Percentiles rank a stretch among this genome's conserved stretches.
These are phyloP conservation scores for Canavalia ensiformis DNA, from an alignment of 306 rosid species.

Conservation along the genomic window DNA sequence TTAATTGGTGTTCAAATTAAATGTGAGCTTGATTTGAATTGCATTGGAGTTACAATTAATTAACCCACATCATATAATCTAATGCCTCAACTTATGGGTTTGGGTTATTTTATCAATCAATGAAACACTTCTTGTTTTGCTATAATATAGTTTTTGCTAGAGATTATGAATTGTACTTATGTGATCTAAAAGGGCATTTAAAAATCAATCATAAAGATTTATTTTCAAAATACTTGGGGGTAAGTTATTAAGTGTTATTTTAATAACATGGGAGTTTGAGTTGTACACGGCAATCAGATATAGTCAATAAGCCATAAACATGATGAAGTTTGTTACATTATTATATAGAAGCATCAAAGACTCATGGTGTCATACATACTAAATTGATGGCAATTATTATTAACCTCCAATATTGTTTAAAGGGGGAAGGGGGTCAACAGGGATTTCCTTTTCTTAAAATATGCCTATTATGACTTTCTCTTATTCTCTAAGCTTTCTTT, in stretches of 20 bases:
- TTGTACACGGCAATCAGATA: conserved; percentile 44
- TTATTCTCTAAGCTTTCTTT: conserved; percentile 36
- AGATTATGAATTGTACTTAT: not conserved
- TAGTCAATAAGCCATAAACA: conserved; percentile 28
- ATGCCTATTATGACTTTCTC: conserved; percentile 25
- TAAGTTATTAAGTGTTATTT: not conserved
- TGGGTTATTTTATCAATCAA: not conserved
- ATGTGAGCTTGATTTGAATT: not conserved
- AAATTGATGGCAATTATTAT: conserved; percentile 28
- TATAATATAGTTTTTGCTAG: not conserved
- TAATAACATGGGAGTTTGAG: conserved; percentile 11
- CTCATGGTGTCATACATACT: conserved; percentile 25
- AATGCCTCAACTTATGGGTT: not conserved
- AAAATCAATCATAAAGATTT: conserved; percentile 39
- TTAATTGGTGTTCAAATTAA: not conserved
- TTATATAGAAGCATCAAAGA: conserved; percentile 40
- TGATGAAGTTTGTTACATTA: conserved; percentile 21
- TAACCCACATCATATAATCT: not conserved
- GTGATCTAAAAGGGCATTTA: not conserved
- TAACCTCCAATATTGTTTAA: conserved; percentile 26
- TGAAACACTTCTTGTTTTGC: not conserved
- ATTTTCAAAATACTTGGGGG: not conserved
- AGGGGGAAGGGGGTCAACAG: conserved; percentile 28
- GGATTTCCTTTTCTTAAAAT: conserved; percentile 43
- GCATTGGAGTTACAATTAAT: not conserved